Evolutionary conservation across 768 basidiomycete species (phyloP), one percentile per base, ranked within the genome.

Genomic region (Hemileccinum impolitum): DNA sequence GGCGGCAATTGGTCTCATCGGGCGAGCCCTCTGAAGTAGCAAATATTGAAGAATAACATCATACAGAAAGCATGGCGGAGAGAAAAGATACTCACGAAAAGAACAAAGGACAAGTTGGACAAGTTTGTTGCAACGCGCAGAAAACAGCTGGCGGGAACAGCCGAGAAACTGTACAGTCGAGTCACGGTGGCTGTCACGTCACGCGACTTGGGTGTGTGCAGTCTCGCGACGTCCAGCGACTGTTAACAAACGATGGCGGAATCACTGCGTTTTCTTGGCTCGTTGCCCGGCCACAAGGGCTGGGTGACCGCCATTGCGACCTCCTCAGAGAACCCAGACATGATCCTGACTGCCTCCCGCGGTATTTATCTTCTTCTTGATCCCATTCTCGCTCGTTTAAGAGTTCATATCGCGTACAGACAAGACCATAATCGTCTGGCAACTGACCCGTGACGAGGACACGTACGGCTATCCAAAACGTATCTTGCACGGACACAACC

Each of bases 341-440:
- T 96, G 87, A 94, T 99, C 73, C 75, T 99, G 72, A 96, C 94
- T 58, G 93, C 94, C 58, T 98, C 96, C 55, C 84, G 96, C 76
- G 94, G 94, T 96, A 79, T 61, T 63, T 72, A 39, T 50, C 47
- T 34, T 32, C 9, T 44, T 52, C 48, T 38, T 47, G 42, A 30
- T 25, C 38, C 10, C 52, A 37, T 19, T 48, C n/a, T 50, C 7
- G 37, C 50, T 54, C 43, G 51, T 61, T 58, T 63, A 51, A 57
- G 58, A 2, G 43, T 31, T 35, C 45, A 47, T 38, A 55, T 55
- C 56, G 55, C 70, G 93, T 92, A 95, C 85, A 95, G 96, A 99
- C 87, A 98, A 96, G 84, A 96, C 93, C 48, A 91, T 97, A 78
- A 97, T 99, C 69, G 94, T 97, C 68, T 99, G 96, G 96, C 89